Percentiles rank a stretch among this genome's conserved stretches.
Evolutionary conservation across 2,329 filamentous ascomycete species (phyloP).

Genomic region (Byssoonygena ceratinophila): DNA sequence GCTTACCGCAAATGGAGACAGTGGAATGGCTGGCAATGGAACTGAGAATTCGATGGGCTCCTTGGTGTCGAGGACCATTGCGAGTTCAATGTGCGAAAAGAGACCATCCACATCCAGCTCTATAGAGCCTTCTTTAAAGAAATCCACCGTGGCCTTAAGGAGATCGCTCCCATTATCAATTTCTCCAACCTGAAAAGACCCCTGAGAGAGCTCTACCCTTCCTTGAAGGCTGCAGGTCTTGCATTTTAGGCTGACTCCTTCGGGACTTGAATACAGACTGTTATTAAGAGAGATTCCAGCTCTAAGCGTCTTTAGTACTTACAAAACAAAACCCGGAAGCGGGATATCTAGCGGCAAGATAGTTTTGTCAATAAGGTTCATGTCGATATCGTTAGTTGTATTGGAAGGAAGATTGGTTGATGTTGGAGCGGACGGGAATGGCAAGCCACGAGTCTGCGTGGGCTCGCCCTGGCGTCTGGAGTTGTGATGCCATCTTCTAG

Average conservation of each 20-base stretch:
- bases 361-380: slow-evolving; percentile 8
- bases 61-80: slow-evolving; percentile 14
- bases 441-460: background rate
- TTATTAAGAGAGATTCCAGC: background rate
- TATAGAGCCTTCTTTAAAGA: slow-evolving; percentile 18
- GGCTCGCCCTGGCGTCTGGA: slow-evolving; percentile 11
- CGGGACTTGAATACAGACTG: background rate
- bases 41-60: slow-evolving; percentile 16
- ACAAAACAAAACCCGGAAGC: slow-evolving; percentile 7
- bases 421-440: slow-evolving; percentile 7
- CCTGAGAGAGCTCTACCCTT: slow-evolving; percentile 16
- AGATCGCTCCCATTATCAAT: slow-evolving; percentile 5
- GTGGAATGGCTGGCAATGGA: slow-evolving; percentile 18
- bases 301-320: background rate
- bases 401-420: background rate
- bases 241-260: slow-evolving; percentile 18
- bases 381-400: background rate
- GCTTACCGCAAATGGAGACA: slow-evolving; percentile 19
- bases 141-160: slow-evolving; percentile 13
- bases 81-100: slow-evolving; percentile 19
- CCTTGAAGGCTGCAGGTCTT: slow-evolving; percentile 19
- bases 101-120: slow-evolving; percentile 17
- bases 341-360: slow-evolving; percentile 13
- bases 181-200: slow-evolving; percentile 16
- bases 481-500: slow-evolving; percentile 10